phyloP scores from a whole-genome alignment of 495 filamentous ascomycete species.

The Hypoxylon fuscum region DNA sequence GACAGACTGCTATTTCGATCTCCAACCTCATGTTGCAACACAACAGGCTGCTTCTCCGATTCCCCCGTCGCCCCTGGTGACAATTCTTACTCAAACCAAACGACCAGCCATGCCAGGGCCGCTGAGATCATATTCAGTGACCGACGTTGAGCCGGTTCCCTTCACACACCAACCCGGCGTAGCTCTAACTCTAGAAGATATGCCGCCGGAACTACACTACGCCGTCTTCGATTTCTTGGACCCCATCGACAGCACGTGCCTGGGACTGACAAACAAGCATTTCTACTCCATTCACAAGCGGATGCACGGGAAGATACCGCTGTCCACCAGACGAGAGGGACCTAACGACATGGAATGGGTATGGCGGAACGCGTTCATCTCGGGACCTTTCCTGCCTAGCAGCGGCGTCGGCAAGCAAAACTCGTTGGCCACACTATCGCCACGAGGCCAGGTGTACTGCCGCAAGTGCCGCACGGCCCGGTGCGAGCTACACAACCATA shows the following conservation, averaged over 20 bases:
- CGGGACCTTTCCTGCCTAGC: conserved; percentile 45
- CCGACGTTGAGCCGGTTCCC: conserved; percentile 55
- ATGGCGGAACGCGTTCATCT: conserved; percentile 54
- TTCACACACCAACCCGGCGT: conserved; percentile 49
- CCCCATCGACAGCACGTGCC: conserved; percentile 63
- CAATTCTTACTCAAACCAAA: background rate
- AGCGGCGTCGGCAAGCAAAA: conserved; percentile 43
- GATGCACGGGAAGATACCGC: conserved; percentile 59
- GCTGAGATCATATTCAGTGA: conserved; percentile 57
- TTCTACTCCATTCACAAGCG: conserved; percentile 61
- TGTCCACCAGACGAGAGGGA: conserved; percentile 57
- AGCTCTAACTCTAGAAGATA: conserved; percentile 50
- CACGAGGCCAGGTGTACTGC: conserved; percentile 58
- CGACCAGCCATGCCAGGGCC: conserved; percentile 22
- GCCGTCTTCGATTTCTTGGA: conserved; percentile 64
- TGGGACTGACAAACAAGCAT: conserved; percentile 60
- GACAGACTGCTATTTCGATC: conserved; percentile 31
- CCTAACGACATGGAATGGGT: conserved; percentile 66
- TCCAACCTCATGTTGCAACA: conserved; percentile 10
- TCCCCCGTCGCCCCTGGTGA: conserved; percentile 3
- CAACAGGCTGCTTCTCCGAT: conserved; percentile 16
- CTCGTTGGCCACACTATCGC: conserved; percentile 50
- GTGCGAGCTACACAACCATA: conserved; percentile 64
- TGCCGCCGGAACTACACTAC: conserved; percentile 67
- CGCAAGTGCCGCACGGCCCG: conserved; percentile 61